Evolutionary conservation across 1,284 basidiomycete genomes (phyloP), one percentile per base, ranked within the genome.

Genomic region (Ustilago curta): DNA sequence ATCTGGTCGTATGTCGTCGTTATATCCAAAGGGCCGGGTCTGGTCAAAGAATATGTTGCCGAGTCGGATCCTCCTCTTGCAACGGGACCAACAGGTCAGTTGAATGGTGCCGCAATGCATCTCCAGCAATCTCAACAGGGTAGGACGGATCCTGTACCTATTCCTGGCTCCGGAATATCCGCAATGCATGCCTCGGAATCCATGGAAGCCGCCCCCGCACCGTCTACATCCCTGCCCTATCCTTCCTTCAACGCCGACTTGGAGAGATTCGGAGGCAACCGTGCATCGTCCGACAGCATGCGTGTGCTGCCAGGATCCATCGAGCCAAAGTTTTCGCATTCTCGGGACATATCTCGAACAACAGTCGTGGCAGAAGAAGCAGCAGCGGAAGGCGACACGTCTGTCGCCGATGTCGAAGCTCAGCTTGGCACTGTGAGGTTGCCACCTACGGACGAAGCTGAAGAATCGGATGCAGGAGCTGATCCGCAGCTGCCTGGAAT

Each of bases 1-100:
- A 54, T 80, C 1, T 83, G 82, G 82, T 76, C 78, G 5, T 84
- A 79, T 40, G 49, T 79, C 2, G 66, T 50, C 7, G 76, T 82
- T 21, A 58, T 83, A 44, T n/a, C 60, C 11, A 71, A 77, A 2
- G 62, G 59, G 11, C 83, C 83, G 3, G 83, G 83, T 4, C 51
- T 76, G 48, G 81, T 81, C 27, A 72, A 67, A 12, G 82, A 84
- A 54, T 73, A 72, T 37, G 65, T 82, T 1, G 23, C 59, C 0
- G 67, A 74, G 55, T 59, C 66, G 0, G 59, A 65, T 25, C 70
- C 70, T 25, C 62, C 68, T 29, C 8, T 31, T 1, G 52, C 49
- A 1, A 12, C 52, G 0, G 23, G 18, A 1, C 48, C 48, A 19
- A 29, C 40, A 23, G 32, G 25, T 3, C 45, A 31, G 19, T 57